A percentile compares a stretch with the other conserved stretches of the same genome.
Evolutionary conservation across 495 filamentous ascomycete species (phyloP).

Genomic region (Usnea hakonensis): DNA sequence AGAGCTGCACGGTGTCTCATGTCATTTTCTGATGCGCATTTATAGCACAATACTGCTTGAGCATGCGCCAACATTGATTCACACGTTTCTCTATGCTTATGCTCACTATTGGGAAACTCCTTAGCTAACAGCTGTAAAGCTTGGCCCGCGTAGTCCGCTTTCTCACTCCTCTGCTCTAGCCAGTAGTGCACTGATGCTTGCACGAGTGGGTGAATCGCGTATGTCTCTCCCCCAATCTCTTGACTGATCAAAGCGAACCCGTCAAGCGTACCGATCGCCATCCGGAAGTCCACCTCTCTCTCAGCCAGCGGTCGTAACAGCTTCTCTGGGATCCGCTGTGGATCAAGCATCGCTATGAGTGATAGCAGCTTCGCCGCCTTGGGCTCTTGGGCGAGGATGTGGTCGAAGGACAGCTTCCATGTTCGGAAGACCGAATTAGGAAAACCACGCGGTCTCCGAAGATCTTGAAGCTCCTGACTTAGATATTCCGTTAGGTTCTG

Average conservation of each 20-base stretch:
- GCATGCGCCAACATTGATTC: not conserved
- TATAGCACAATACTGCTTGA: not conserved
- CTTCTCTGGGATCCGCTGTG: constrained; percentile 29
- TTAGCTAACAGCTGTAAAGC: not conserved
- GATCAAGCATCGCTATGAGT: constrained; percentile 37
- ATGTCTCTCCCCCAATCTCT: constrained; percentile 10
- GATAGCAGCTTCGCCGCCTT: constrained; percentile 30
- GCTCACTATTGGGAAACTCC: too few species aligned
- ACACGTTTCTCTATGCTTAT: not conserved
- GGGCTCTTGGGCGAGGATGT: constrained; percentile 25
- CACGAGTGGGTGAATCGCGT: constrained; percentile 27
- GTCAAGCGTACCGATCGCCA: constrained; percentile 29
- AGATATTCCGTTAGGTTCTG: not conserved
- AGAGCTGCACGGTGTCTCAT: constrained; percentile 1
- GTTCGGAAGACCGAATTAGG: constrained; percentile 31
- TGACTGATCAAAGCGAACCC: constrained; percentile 27
- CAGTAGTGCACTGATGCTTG: constrained; percentile 15
- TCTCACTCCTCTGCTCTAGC: not conserved
- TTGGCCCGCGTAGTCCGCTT: not conserved
- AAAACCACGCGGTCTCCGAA: not conserved
- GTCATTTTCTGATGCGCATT: not conserved
- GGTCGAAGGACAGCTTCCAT: constrained; percentile 40
- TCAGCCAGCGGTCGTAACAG: constrained; percentile 12
- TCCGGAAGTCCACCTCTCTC: constrained; percentile 7
- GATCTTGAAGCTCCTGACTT: not conserved